Evolutionary conservation across 768 basidiomycete species (phyloP).

Genomic region (Flagelloscypha sp.): DNA sequence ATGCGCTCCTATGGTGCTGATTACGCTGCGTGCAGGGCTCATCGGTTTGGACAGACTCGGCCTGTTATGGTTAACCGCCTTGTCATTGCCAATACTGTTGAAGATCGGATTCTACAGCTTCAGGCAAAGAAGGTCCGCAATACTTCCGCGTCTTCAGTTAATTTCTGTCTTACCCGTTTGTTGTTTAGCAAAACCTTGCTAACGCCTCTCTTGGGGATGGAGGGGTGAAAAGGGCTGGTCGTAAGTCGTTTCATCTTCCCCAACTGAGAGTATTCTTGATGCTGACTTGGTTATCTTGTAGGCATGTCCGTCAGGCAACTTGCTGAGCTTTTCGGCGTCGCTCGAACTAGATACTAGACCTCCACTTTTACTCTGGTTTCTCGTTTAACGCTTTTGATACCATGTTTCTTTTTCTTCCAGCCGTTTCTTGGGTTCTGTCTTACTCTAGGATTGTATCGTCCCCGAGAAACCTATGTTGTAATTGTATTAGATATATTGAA

Average conservation of each 20-base stretch:
- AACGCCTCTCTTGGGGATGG: slow-evolving; percentile 60
- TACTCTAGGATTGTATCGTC: too few relatives aligned
- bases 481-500: too few relatives aligned
- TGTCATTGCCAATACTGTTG: slow-evolving; percentile 53
- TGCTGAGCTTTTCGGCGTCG: slow-evolving; percentile 41
- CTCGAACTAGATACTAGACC: too few relatives aligned
- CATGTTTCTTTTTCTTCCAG: too few relatives aligned
- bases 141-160: neutral
- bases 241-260: slow-evolving; percentile 24
- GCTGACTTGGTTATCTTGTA: slow-evolving; percentile 11
- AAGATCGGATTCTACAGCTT: slow-evolving; percentile 60
- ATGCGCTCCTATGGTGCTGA: neutral
- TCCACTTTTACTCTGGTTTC: too few relatives aligned
- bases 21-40: slow-evolving; percentile 21
- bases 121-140: slow-evolving; percentile 48
- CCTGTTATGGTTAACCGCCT: slow-evolving; percentile 46
- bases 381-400: too few relatives aligned
- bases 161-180: neutral
- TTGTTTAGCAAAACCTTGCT: slow-evolving; percentile 38
- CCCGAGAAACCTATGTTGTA: too few relatives aligned
- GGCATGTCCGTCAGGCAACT: slow-evolving; percentile 43
- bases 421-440: too few relatives aligned
- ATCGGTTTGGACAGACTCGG: slow-evolving; percentile 48
- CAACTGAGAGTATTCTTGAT: neutral
- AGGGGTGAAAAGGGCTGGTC: slow-evolving; percentile 46